Evolutionary conservation across 495 filamentous ascomycete genomes (phyloP).

Genomic region (Xylaria palmicola): DNA sequence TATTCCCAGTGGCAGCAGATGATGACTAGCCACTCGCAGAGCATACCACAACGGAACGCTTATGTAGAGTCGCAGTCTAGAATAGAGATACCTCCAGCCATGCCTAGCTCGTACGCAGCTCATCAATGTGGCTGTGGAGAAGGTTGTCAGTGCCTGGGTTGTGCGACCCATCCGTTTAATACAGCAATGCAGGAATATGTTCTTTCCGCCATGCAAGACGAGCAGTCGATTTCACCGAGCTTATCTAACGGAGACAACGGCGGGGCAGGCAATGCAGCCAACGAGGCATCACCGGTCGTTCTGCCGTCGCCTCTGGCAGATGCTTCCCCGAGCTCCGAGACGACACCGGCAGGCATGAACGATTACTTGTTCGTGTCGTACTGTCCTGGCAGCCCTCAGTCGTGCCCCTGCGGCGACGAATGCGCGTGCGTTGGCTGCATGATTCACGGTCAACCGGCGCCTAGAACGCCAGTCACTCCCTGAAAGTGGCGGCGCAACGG

Average conservation of each 20-base stretch:
- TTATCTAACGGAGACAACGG: slow-evolving; percentile 16
- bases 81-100: slow-evolving; percentile 11
- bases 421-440: slow-evolving; percentile 53
- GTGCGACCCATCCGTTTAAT: slow-evolving; percentile 71
- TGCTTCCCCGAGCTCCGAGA: slow-evolving; percentile 41
- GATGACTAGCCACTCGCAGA: slow-evolving; percentile 20
- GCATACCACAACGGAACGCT: slow-evolving; percentile 7
- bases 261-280: slow-evolving; percentile 7
- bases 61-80: slow-evolving; percentile 7
- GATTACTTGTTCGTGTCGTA: slow-evolving; percentile 54
- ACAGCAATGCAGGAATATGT: slow-evolving; percentile 66
- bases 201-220: slow-evolving; percentile 26
- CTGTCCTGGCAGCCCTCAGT: slow-evolving; percentile 37
- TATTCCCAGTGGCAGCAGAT: slow-evolving; percentile 40
- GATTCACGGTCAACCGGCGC: slow-evolving; percentile 28
- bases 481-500: background rate
- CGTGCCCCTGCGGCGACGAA: slow-evolving; percentile 53
- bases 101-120: slow-evolving; percentile 22
- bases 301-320: slow-evolving; percentile 41
- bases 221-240: slow-evolving; percentile 3
- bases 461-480: slow-evolving; percentile 9
- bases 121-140: slow-evolving; percentile 66
- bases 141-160: slow-evolving; percentile 67
- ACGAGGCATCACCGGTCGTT: slow-evolving; percentile 24
- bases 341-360: slow-evolving; percentile 30